Evolutionary conservation across 176 grass and related monocot genomes (phyloP), one percentile per base, ranked within the genome.

Genomic region (Pontederia crassipes): DNA sequence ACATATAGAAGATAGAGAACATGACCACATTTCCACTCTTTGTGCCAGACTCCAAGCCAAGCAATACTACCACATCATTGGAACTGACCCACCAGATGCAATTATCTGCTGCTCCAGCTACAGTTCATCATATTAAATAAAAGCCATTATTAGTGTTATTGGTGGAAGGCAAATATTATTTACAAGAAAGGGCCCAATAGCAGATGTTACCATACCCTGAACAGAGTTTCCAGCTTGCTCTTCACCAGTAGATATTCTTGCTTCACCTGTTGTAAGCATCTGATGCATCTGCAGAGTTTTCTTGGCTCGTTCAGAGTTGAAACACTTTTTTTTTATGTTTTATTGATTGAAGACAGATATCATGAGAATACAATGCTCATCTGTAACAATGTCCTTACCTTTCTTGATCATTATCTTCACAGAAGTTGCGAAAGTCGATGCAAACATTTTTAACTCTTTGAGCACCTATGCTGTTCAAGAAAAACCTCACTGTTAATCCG

Each of bases 91-190:
- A 52, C 76, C 76, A 53, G 69, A 59, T 26, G 59, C 68, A 45
- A 72, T 24, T 64, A 79, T 79, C 46, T 79, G 76, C 45, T 79
- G 67, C 68, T 79, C 76, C 29, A 73, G n/a, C 76, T 79, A 59
- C 52, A 61, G 47, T 55, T 51, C 63, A 58, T 72, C 28, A 35
- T 12, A 26, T 35, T 57, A 24, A 45, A 24, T 24, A 10, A 70
- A 49, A 11, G 52, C 47, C 54, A 29, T 2, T 48, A 47, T 54
- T 29, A 51, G 1, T 17, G 28, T 45, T 20, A 17, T 14, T 62
- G 54, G 18, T 57, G 7, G 28, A 61, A n/a, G 32, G 17, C 27
- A 28, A 24, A 57, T 57, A 18, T 45, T 9, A 46, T 46, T 1
- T 11, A 48, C 2, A 40, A 24, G 15, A 76, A 47, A 69, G 11